These are phyloP conservation scores for Cladosporium halotolerans DNA, from an alignment of 2,329 filamentous ascomycete genomes.

Conservation along the genomic window DNA sequence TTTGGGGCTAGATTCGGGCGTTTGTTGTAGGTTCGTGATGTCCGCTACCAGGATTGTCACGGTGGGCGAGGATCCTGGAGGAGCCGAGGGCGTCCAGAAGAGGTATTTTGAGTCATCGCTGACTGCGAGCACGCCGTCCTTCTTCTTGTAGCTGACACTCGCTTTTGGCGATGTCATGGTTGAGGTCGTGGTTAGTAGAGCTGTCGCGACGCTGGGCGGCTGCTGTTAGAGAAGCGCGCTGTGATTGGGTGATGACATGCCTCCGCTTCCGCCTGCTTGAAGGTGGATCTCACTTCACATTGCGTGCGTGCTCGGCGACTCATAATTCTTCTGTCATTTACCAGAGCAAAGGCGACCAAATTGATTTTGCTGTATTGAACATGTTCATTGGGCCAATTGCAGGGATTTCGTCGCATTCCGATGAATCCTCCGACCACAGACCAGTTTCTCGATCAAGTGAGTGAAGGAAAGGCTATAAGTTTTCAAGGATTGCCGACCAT, in stretches of 20 bases:
- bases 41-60: constrained; percentile 66
- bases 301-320: background rate
- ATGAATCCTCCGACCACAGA: too few species aligned
- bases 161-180: constrained; percentile 43
- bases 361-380: too few species aligned
- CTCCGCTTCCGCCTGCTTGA: background rate
- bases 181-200: constrained; percentile 8
- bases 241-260: constrained; percentile 7
- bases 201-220: constrained; percentile 1
- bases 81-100: constrained; percentile 70
- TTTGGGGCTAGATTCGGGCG: constrained; percentile 77
- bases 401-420: too few species aligned
- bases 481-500: too few species aligned
- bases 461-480: too few species aligned
- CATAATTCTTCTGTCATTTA: too few species aligned
- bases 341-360: too few species aligned
- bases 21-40: constrained; percentile 93
- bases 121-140: constrained; percentile 77
- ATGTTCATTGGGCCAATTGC: too few species aligned
- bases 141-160: constrained; percentile 84
- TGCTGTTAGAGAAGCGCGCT: background rate
- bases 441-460: too few species aligned
- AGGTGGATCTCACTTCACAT: too few species aligned
- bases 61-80: constrained; percentile 53
- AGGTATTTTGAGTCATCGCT: constrained; percentile 67